Base-by-base conservation (phyloP, 2,329 filamentous ascomycete genomes). In the Xylaria hypoxylon region DNA sequence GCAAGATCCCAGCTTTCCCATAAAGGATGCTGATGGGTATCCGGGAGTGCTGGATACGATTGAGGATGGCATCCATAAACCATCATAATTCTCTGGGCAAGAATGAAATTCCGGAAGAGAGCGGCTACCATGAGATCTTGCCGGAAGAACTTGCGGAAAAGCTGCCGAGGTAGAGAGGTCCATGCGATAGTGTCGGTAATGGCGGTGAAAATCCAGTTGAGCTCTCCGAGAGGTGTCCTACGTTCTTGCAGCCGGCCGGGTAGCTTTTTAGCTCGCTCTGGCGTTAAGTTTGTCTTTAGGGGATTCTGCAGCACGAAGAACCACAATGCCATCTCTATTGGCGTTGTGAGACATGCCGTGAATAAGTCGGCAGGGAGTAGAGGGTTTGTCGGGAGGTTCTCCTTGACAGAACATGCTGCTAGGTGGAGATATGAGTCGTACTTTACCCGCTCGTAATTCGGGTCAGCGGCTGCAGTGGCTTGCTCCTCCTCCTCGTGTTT, bases 111-210 rank as follows among this genome's bases (percentile, higher is more conserved):
- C 59, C 96, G 89, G 79, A 98, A 99, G 7, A 99, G 83, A 1
- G 96, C 96, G 13, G 96, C 96, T n/a, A 99, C 96, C 94, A 99
- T 98, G 13, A 99, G 85, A 78, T 99, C 96, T 78, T 99, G 96
- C 47, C 96, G 85, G 79, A 99, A 99, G 67, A 98, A 92, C 79
- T 97, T 97, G 79, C 97, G 94, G 81, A 99, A 99, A 11, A 97
- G 83, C 22, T 94, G 89, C 51, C 95, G 91, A 2, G 94, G 93
- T 3, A 99, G 82, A 5, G 93, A 96, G 35, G 97, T 98, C 96
- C 96, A 99, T 0, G 96, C 96, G 74, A 99, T 99, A 1, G 95
- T 98, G 77, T 99, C 96, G 0, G 96, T 99, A 71, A 99, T 98
- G 61, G 96, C 96, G 0, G 96, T 99, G 77, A 99, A 98, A 40